Base-by-base conservation (phyloP, 2,329 filamentous ascomycete species). In the Stachybotrys chlorohalonatus region DNA sequence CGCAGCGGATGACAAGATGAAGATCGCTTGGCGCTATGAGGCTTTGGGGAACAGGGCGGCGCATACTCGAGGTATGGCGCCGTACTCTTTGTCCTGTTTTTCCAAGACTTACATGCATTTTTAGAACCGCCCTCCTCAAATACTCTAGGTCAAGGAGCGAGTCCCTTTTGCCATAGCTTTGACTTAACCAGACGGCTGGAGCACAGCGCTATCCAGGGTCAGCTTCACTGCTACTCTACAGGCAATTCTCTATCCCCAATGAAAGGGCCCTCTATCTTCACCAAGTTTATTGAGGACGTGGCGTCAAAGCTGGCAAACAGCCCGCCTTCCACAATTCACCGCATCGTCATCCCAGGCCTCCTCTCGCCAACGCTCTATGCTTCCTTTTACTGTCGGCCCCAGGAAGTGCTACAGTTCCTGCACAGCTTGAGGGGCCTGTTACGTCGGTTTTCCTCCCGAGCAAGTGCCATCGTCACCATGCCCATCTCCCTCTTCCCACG, bases 11-110 rank as follows among this genome's bases (percentile, higher is more conserved):
- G 88, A 93, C 58, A 92, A 86, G 70, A 97, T 99, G 94, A 97
- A 96, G 75, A 99, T 99, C 75, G 94, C 94, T 4, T 99, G 94
- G 94, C 82, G 94, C 69, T 99, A 99, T 73, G 92, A 97, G 70
- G 82, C 84, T 39, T 71, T 97, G 53, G 87, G 88, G 15, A 86
- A 71, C 54, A 62, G 87, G 60, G 85, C 85, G 62, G 84, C 84
- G 47, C 78, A 77, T 56, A 72, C 77, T 53, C 80, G 83, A 85
- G 84, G 86, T 87, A 77, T 71, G 80, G 66, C 30, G n/a, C 39
- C 6, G 53, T 53, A 8, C 31, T 45, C 32, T 6, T 11, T 6
- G 24, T 36, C 7, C 5, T 3, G n/a, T 5, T 16, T 30, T 52
- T 7, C 16, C 32, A 16, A 9, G 16, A 42, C n/a, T 36, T 16